Evolutionary conservation across 2,329 filamentous ascomycete genomes (phyloP).

Genomic region (Fusarium sp.): DNA sequence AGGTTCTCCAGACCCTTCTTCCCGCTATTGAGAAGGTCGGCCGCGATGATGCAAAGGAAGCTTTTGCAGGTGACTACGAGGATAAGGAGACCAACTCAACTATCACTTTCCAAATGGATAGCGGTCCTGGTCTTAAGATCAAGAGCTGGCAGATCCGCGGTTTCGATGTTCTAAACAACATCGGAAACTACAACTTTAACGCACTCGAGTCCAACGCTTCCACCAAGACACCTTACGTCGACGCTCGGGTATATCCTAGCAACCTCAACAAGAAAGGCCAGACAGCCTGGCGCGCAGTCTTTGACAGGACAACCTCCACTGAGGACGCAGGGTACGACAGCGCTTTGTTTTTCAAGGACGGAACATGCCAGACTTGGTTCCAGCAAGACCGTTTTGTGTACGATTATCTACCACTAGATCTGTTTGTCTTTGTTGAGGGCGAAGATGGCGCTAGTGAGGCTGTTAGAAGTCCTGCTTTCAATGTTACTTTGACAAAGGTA

Average conservation of each 20-base stretch:
- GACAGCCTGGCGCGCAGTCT: slow-evolving; percentile 51
- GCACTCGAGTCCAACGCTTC: slow-evolving; percentile 23
- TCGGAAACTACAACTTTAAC: slow-evolving; percentile 46
- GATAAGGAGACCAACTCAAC: slow-evolving; percentile 56
- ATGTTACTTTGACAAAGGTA: slow-evolving; percentile 48
- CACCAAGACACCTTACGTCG: slow-evolving; percentile 26
- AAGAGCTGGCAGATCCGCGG: slow-evolving; percentile 56
- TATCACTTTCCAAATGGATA: slow-evolving; percentile 54
- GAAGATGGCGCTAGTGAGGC: slow-evolving; percentile 25
- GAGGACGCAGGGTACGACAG: slow-evolving; percentile 36
- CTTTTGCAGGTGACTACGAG: slow-evolving; percentile 54
- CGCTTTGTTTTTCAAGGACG: slow-evolving; percentile 46
- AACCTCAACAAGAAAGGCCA: slow-evolving; percentile 38
- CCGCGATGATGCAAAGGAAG: slow-evolving; percentile 50
- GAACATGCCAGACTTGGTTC: slow-evolving; percentile 50
- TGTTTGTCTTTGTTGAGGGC: slow-evolving; percentile 47
- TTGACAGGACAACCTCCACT: slow-evolving; percentile 41
- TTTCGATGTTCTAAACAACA: slow-evolving; percentile 55
- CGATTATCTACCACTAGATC: slow-evolving; percentile 48
- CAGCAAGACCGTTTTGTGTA: slow-evolving; percentile 51
- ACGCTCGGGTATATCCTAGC: slow-evolving; percentile 50
- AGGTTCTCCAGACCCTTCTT: slow-evolving; percentile 52
- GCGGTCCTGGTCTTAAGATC: slow-evolving; percentile 56
- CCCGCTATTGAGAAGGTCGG: slow-evolving; percentile 59
- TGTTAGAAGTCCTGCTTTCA: slow-evolving; percentile 45